Evolutionary conservation across 805 yeast genomes (phyloP), one percentile per base, ranked within the genome.

Genomic region (Yarrowia sp.): DNA sequence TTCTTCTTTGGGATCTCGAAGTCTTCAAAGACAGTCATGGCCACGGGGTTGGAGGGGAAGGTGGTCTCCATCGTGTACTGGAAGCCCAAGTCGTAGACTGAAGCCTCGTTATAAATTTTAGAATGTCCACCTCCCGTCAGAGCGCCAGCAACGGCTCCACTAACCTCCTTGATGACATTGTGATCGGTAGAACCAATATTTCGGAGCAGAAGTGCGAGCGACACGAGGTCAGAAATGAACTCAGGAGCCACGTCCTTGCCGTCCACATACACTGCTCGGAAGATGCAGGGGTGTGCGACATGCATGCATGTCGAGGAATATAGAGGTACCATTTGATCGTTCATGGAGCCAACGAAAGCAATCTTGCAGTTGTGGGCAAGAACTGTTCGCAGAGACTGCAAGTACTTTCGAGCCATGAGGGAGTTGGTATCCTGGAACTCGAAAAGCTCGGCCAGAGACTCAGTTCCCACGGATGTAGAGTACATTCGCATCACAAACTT

Each of bases 91-190:
- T 86, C 90, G 73, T 93, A 93, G 0, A 95, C 98, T 65, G 86
- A 83, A 4, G 86, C 84, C 68, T 90, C 96, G 70, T 89, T 88
- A 75, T 93, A 93, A 28, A 95, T 85, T 67, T 83, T 87, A 0
- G 98, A 92, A 74, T 93, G 99, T 0, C 99, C 99, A 8, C 95
- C 92, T 2, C 98, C 97, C 0, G 97, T 93, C 62, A 95, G 78
- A 0, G 97, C 89, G 0, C 99, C 99, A 0, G 96, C 95, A 67
- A 89, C 75, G 0, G 90, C 81, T 44, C 80, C 82, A 64, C 97
- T 90, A 46, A 93, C 81, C 72, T 95, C 98, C 67, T 87, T 87
- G 21, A 93, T 79, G 14, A 95, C 88, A 22, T 92, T 95, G 72
- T 90, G 93, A 72, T 93, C 99, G 56, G 87, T 84, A 59, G 79